phyloP scores from a whole-genome alignment of 2,329 filamentous ascomycete species.

The Neoscytalidium dimidiatum region DNA sequence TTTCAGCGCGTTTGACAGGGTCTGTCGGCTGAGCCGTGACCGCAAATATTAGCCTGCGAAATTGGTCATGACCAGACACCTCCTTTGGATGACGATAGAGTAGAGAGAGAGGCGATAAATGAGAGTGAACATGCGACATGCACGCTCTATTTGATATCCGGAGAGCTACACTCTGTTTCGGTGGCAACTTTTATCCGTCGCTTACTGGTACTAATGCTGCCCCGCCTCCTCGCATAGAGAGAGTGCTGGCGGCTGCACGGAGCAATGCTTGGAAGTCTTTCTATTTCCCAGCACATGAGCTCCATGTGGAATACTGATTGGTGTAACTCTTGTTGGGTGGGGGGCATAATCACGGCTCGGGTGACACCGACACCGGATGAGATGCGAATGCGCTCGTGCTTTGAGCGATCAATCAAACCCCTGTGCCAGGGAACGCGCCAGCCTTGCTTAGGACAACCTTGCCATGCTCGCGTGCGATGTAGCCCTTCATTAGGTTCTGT shows the following conservation, averaged over 20 bases:
- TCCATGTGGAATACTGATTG: too few relatives aligned
- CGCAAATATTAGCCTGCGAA: neutral
- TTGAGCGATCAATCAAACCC: constrained; percentile 45
- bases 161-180: neutral
- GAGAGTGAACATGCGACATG: neutral
- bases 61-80: neutral
- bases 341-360: too few relatives aligned
- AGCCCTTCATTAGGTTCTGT: constrained; percentile 94
- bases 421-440: constrained; percentile 91
- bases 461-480: constrained; percentile 87
- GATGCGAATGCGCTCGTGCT: neutral
- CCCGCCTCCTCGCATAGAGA: too few relatives aligned
- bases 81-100: neutral
- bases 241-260: too few relatives aligned
- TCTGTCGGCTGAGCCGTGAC: neutral
- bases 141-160: too few relatives aligned
- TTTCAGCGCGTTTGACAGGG: neutral
- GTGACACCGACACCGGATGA: neutral
- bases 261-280: neutral
- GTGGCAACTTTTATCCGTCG: neutral
- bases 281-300: too few relatives aligned
- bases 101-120: too few relatives aligned
- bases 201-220: too few relatives aligned
- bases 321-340: too few relatives aligned
- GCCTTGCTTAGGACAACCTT: constrained; percentile 92